phyloP scores from a whole-genome alignment of 371 early-diverging fungal genomes.

The Capniomyces stellatus region DNA sequence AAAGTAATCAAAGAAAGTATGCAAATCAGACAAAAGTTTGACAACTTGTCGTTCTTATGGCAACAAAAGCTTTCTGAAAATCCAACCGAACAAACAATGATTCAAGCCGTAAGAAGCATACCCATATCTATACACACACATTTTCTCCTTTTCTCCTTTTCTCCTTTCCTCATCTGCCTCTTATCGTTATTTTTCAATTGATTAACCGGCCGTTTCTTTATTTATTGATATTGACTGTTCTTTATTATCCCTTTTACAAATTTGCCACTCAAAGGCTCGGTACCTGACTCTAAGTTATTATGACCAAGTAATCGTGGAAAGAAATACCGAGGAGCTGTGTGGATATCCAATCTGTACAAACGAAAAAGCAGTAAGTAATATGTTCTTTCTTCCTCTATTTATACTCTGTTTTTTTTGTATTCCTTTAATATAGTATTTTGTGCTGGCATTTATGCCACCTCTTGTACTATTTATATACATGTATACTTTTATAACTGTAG shows the following conservation, averaged over 20 bases:
- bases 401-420: background rate
- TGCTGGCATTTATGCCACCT: background rate
- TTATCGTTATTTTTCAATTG: background rate
- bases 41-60: background rate
- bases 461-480: background rate
- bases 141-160: background rate
- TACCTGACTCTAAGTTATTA: background rate
- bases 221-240: too few relatives aligned
- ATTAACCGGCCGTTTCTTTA: too few relatives aligned
- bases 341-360: constrained; percentile 2
- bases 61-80: constrained; percentile 1
- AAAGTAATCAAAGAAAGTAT: background rate
- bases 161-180: background rate
- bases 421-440: background rate
- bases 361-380: background rate
- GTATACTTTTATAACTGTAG: background rate
- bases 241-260: background rate
- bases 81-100: background rate
- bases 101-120: background rate
- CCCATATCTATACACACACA: background rate
- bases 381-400: background rate
- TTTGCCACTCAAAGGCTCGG: background rate
- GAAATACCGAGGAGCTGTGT: constrained; percentile 2
- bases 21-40: background rate
- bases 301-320: background rate